phyloP scores from a whole-genome alignment of 2,329 filamentous ascomycete genomes.

The Neopestalotiopsis sp. region DNA sequence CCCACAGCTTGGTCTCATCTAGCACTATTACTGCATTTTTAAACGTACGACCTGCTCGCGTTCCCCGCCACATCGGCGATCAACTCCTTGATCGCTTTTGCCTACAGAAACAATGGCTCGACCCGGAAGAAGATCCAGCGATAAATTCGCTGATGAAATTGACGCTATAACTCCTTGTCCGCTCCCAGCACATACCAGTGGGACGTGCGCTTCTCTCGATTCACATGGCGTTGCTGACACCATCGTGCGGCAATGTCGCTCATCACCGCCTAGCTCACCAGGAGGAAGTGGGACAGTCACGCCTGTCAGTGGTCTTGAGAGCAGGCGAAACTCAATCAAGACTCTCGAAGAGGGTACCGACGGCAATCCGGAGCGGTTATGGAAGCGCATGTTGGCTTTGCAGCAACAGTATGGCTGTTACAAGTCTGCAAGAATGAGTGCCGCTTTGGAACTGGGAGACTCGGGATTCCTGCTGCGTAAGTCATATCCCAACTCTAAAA shows the following conservation, averaged over 20 bases:
- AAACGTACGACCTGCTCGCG: not conserved
- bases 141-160: slow-evolving; percentile 31
- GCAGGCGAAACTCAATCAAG: slow-evolving; percentile 33
- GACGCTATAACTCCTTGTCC: slow-evolving; percentile 42
- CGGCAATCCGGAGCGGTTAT: slow-evolving; percentile 48
- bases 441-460: slow-evolving; percentile 49
- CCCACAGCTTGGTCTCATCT: not conserved
- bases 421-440: slow-evolving; percentile 53
- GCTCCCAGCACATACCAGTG: slow-evolving; percentile 10
- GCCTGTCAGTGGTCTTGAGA: not conserved
- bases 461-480: slow-evolving; percentile 50
- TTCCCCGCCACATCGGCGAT: no score
- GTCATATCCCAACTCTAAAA: slow-evolving; percentile 26
- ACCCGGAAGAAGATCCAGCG: not conserved
- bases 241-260: slow-evolving; percentile 2
- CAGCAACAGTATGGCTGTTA: slow-evolving; percentile 55
- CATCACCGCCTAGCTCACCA: slow-evolving; percentile 12
- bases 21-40: not conserved
- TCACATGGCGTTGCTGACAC: not conserved
- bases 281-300: not conserved
- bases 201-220: slow-evolving; percentile 19
- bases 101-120: slow-evolving; percentile 4
- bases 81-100: not conserved
- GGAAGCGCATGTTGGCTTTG: slow-evolving; percentile 55
- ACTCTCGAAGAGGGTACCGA: slow-evolving; percentile 40